A percentile compares a stretch with the other conserved stretches of the same genome.
phyloP scores from a whole-genome alignment of 2,329 filamentous ascomycete species.

The Knufia petricola region DNA sequence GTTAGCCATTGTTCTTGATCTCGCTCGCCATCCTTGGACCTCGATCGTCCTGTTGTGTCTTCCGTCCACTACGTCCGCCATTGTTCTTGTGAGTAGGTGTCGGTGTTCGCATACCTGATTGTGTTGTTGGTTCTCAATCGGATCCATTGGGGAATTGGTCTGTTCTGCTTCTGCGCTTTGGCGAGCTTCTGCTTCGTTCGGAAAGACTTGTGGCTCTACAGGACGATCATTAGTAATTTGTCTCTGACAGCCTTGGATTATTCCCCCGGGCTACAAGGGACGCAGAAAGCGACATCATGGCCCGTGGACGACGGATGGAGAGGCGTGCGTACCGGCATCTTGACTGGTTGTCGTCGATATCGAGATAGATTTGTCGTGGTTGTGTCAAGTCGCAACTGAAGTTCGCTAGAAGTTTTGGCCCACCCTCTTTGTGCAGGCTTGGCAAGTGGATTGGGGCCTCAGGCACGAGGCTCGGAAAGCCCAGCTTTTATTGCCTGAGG shows the following conservation, averaged over 20 bases:
- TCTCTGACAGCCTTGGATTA: too few relatives aligned
- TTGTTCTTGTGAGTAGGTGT: too few relatives aligned
- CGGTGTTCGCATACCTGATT: conserved; percentile 99
- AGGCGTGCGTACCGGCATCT: conserved; percentile 44
- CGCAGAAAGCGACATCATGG: too few relatives aligned
- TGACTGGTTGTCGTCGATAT: conserved; percentile 32
- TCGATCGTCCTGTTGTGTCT: too few relatives aligned
- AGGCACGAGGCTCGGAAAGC: too few relatives aligned
- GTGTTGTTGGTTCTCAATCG: conserved; percentile 97
- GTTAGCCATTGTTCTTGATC: neutral
- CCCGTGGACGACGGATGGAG: neutral
- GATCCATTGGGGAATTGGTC: conserved; percentile 99
- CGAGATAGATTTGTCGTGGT: conserved; percentile 11
- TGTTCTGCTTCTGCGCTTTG: conserved; percentile 99
- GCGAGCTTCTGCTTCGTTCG: conserved; percentile 99
- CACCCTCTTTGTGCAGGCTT: neutral
- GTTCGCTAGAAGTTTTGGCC: neutral
- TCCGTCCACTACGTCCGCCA: too few relatives aligned
- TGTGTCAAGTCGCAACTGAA: conserved; percentile 1
- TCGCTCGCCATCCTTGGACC: neutral
- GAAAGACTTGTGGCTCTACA: conserved; percentile 98
- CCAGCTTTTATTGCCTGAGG: neutral
- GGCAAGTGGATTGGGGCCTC: neutral
- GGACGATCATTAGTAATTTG: conserved; percentile 10
- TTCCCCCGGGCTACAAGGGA: too few relatives aligned